Base-by-base conservation (phyloP, 352 stramenopile species). In the Phytophthora fragariae region DNA sequence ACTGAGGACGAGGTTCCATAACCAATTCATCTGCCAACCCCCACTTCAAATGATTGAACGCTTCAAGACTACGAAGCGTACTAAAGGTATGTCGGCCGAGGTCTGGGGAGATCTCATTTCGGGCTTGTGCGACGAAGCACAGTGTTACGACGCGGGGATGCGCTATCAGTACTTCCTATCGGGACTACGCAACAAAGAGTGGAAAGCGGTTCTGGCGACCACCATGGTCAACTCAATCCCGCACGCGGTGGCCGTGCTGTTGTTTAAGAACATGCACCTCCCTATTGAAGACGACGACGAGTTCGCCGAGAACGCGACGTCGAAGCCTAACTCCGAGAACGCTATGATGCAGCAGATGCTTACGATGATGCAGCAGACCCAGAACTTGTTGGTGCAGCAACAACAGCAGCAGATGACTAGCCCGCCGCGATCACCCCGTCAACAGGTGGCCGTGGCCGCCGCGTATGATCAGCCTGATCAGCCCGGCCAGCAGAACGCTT, bases 21-120 rank as follows among this genome's bases (percentile, higher is more conserved):
- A 49, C 8, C 29, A 50, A 5, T 65, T 57, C 46, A 33, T 65
- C 27, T 65, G 44, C 10, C 46, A 53, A 46, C 44, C 44, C 0
- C 58, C 41, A 3, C 11, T 37, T 17, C 44, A 65, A n/a, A 55
- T 65, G 46, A 57, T 57, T 3, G 44, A 65, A 19, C 24, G 24
- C 24, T 27, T 27, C 1, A 27, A 27, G 1, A 27, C 24, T 27
- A 27, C 24, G 24, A 27, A 27, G 24, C 24, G 24, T 27, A 27
- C 24, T 27, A 27, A 27, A 27, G 24, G 24, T 27, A 27, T 27
- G 24, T 27, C 24, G 24, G 24, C 24, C 24, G 24, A 27, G 24
- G 24, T 27, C 24, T 27, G 24, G 24, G 24, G 24, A 2, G 14
- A 10, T 1, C 9, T 65, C 5, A 55, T 61, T 33, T 33, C 55